Base-by-base conservation (phyloP, 257 asterid genomes). In the Mitragyna speciosa region DNA sequence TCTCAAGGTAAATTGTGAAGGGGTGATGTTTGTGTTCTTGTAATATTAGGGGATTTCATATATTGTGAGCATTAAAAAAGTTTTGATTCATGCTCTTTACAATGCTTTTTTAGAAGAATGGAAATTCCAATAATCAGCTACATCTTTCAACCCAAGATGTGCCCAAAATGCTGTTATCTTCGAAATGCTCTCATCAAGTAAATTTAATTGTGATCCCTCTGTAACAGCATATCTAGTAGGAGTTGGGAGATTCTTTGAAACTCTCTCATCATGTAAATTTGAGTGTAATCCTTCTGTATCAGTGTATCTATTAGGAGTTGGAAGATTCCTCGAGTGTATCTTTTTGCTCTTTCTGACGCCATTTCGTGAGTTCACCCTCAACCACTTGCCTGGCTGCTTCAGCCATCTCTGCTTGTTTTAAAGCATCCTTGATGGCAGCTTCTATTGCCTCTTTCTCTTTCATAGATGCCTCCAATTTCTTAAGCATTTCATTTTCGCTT, bases 321-420 rank as follows among this genome's bases (percentile, higher is more conserved):
- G 70, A 69, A 69, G 70, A 54, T 69, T 83, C 79, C 16, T 31
- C 48, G n/a, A 58, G 59, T 9, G 12, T 36, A 73, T 72, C 75
- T 2, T 76, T 48, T 54, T 47, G 49, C 52, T 80, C 82, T 19
- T 67, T 65, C 69, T 49, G 45, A 41, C 78, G 82, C 84, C 76
- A 76, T 59, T 70, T 66, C 22, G 24, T n/a, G 36, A 82, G 86
- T 70, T 85, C 82, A 24, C 72, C 75, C 31, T 73, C 83, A 67
- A 80, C 78, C 28, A 83, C 76, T 70, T 63, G 63, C 56, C 70
- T 82, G 2, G 84, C 85, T 41, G 78, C 86, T 51, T 85, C 83
- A 16, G 84, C 80, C 80, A 72, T 80, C 47, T 76, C 84, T 2
- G 82, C 84, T 54, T 83, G 84, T 48, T 72, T 80, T 74, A 72